Conservation (phyloP, 2,329 filamentous ascomycete species). For the Hypocrella siamensis region DNA sequence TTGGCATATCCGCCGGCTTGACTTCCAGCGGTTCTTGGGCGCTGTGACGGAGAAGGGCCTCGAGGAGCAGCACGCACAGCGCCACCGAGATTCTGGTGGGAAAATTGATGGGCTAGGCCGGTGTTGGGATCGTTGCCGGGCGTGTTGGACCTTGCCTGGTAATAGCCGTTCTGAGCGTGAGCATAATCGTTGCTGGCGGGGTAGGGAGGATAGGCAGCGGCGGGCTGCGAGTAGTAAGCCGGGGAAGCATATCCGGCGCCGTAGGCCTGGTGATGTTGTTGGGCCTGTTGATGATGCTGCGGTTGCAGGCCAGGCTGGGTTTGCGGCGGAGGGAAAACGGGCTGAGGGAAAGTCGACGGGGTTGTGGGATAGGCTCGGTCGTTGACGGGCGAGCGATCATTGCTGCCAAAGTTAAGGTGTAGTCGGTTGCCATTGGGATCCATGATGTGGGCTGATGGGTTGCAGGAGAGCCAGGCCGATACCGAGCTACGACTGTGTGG, state of each 20-base stretch:
- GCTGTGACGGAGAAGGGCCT: slow-evolving; percentile 51
- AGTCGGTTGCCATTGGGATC: slow-evolving; percentile 44
- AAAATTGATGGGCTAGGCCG: slow-evolving; percentile 88
- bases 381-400: slow-evolving; percentile 43
- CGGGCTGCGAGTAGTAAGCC: slow-evolving; percentile 48
- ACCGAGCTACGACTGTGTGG: not conserved
- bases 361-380: slow-evolving; percentile 71
- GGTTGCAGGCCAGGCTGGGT: slow-evolving; percentile 20
- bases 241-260: slow-evolving; percentile 27
- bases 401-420: slow-evolving; percentile 51
- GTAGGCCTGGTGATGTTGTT: slow-evolving; percentile 30
- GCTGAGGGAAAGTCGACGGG: slow-evolving; percentile 91
- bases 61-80: slow-evolving; percentile 52
- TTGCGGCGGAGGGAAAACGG: slow-evolving; percentile 41
- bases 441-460: slow-evolving; percentile 17
- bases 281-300: slow-evolving; percentile 15
- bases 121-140: slow-evolving; percentile 72
- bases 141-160: slow-evolving; percentile 39
- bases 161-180: slow-evolving; percentile 25
- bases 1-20: slow-evolving; percentile 47
- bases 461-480: not conserved
- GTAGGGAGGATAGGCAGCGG: slow-evolving; percentile 24
- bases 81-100: slow-evolving; percentile 80
- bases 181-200: slow-evolving; percentile 31
- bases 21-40: slow-evolving; percentile 72